Base-by-base conservation (phyloP, 805 yeast genomes). In the Spathaspora hagerdaliae region DNA sequence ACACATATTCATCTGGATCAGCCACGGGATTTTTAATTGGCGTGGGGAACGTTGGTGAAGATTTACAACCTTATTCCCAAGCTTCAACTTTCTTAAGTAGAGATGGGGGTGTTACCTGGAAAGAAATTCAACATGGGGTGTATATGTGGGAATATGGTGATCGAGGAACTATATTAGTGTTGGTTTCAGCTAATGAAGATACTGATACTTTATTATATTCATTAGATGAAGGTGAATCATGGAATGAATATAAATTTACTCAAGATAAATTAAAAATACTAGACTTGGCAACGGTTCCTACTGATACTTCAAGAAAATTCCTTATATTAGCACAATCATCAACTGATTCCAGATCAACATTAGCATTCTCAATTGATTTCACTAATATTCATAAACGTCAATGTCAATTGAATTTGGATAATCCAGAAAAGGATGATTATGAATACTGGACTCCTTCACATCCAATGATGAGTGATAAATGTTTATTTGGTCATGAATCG, bases 61-160 rank as follows among this genome's bases (percentile, higher is more conserved):
- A 54, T 7, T 67, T 92, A 43, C 67, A 64, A 5, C 6, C 10
- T 14, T 27, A 39, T 26, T 65, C 78, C 7, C 78, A 82, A 40
- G 41, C 52, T 7, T 72, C 85, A 1, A 87, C 97, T 0, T 94
- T 78, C 58, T 65, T 94, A 49, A 82, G 96, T 3, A 72, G 77
- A n/a, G 98, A 94, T 65, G 99, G 94, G 2, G 99, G 99, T 47
- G 67, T 81, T 12, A 77, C 90, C 3, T 94, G 98, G 98, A 78
- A 64, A 42, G 96, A 88, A 63, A 70, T 92, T 27, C 74, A 67
- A 48, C 80, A 84, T 48, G 94, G 95, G 4, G 75, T 81, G 1
- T 78, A 79, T 54, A 85, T 85, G 79, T 94, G 98, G 98, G 98
- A 91, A 64, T 94, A 74, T 63, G 98, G 98, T 51, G 99, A 94